Base-by-base conservation (phyloP, 2,329 filamentous ascomycete species). In the Hypoxylon sp. region DNA sequence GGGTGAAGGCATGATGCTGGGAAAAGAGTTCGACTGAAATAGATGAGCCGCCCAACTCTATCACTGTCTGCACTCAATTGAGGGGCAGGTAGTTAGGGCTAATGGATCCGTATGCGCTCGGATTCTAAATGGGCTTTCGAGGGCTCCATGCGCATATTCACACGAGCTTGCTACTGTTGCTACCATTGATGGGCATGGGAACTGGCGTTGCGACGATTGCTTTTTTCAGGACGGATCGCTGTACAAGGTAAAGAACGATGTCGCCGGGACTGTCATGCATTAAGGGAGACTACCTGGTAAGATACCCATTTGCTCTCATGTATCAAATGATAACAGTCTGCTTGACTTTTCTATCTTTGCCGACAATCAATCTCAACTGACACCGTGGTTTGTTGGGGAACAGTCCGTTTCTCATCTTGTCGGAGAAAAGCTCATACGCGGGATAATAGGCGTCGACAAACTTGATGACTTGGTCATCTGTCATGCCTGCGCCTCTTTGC, bases 401-500 rank as follows among this genome's bases (percentile, higher is more conserved):
- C 31, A 90, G 81, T 1, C 90, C 90, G 27, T 79, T 76, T 62
- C 90, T 84, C 64, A 92, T 77, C 17, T 83, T 84, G 31, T 89
- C 86, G 1, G 86, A 86, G 75, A 88, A 93, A 10, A 93, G 83
- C 81, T 93, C 91, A 74, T 93, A 93, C 1, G 89, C 90, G 3
- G 91, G 91, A 74, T 90, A 92, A 79, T 93, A 89, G 0, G 84
- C 86, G 69, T 89, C 86, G 31, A 89, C 92, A 79, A 97, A 97
- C 51, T 86, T 84, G 63, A 89, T 84, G 48, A 97, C 93, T 78
- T 95, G 88, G 62, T 93, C 91, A 73, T 93, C 90, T 1, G 89
- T 91, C 95, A 97, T 97, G 31, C 93, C 94, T 0, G 85, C 86
- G 7, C 92, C 93, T 71, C 87, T 91, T 22, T 85, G 81, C 6